phyloP scores from a whole-genome alignment of 73 alveolate species.

The Paramecium tetraurelia region DNA sequence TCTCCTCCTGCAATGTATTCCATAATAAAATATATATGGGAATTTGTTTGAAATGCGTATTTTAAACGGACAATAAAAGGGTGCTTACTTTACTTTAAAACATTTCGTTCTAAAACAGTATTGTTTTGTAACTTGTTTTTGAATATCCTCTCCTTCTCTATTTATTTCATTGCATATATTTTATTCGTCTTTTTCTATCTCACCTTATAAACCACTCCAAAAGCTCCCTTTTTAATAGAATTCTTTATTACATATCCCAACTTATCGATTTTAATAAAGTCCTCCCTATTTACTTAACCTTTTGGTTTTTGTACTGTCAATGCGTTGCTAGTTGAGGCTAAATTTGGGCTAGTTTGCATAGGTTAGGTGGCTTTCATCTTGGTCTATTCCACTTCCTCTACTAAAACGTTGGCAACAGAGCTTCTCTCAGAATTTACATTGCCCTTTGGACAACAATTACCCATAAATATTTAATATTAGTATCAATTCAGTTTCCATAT shows the following conservation, averaged over 20 bases:
- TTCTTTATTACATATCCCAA: background rate
- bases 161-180: conserved; percentile 87
- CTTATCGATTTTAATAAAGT: background rate
- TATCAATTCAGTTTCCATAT: background rate
- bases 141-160: conserved; percentile 77
- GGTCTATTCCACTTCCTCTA: background rate
- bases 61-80: conserved; percentile 86
- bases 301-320: background rate
- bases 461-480: background rate
- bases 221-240: conserved; percentile 78
- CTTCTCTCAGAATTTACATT: background rate
- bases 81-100: conserved; percentile 74
- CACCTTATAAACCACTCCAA: conserved; percentile 94
- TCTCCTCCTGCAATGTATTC: conserved; percentile 69
- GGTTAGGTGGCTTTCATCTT: background rate
- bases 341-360: background rate
- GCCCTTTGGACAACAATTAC: background rate
- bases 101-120: conserved; percentile 89
- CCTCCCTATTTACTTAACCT: background rate
- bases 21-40: conserved; percentile 82
- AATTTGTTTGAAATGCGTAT: conserved; percentile 85
- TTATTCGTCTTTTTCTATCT: conserved; percentile 74
- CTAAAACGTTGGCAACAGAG: background rate
- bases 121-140: conserved; percentile 77
- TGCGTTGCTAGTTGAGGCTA: background rate